phyloP scores from a whole-genome alignment of 805 yeast species.

The Ogataea pini region DNA sequence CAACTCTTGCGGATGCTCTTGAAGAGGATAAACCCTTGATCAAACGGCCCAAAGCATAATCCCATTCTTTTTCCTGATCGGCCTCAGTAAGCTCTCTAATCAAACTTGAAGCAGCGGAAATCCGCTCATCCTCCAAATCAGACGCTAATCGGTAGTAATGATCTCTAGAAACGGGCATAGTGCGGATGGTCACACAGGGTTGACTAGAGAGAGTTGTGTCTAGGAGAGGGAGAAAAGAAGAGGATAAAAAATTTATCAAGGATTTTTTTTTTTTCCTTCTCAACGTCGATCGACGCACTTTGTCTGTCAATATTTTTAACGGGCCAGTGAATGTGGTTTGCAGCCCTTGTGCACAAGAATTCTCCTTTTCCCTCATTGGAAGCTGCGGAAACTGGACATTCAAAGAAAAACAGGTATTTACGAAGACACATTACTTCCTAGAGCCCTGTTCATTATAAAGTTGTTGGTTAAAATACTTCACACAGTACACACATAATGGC shows the following conservation, averaged over 20 bases:
- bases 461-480: slow-evolving; percentile 2
- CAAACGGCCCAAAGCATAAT: slow-evolving; percentile 76
- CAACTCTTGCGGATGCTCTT: slow-evolving; percentile 80
- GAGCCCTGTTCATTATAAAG: neutral
- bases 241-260: neutral
- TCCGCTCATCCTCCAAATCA: slow-evolving; percentile 70
- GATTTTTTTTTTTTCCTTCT: neutral
- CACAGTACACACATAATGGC: slow-evolving; percentile 40
- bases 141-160: slow-evolving; percentile 77
- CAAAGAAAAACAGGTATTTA: slow-evolving; percentile 2
- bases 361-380: slow-evolving; percentile 12
- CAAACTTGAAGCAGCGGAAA: slow-evolving; percentile 67
- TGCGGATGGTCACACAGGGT: no score
- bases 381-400: slow-evolving; percentile 9
- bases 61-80: slow-evolving; percentile 61
- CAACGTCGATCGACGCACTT: slow-evolving; percentile 17
- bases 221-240: neutral
- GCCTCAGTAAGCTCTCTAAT: slow-evolving; percentile 56
- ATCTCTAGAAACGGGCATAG: slow-evolving; percentile 57
- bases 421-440: neutral
- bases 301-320: neutral
- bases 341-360: slow-evolving; percentile 5
- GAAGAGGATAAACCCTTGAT: slow-evolving; percentile 80
- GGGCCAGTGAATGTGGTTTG: neutral
- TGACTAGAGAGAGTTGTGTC: no score